Percentiles rank a stretch among this genome's conserved stretches.
These are phyloP conservation scores for Mycocentrospora acerina DNA, from an alignment of 2,329 filamentous ascomycete genomes.

Conservation along the genomic window DNA sequence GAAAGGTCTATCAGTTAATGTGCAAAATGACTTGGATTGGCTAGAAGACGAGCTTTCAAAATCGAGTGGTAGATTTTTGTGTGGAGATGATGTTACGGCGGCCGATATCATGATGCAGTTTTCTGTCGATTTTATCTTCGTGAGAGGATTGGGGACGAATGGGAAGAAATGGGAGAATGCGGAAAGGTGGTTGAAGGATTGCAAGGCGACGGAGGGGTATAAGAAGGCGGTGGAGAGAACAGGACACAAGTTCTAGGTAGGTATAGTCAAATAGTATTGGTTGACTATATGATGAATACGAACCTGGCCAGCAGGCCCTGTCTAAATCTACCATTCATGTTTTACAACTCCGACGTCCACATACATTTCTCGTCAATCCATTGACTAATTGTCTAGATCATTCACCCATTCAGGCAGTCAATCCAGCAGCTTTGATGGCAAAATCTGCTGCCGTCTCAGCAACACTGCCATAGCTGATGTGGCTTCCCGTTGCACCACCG, in stretches of 20 bases:
- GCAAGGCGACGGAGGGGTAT: constrained; percentile 39
- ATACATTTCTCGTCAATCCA: background rate
- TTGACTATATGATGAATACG: constrained; percentile 11
- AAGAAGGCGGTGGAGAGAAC: constrained; percentile 46
- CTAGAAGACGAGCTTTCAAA: constrained; percentile 46
- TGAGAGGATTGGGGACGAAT: constrained; percentile 39
- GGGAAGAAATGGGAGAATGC: constrained; percentile 29
- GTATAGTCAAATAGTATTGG: background rate
- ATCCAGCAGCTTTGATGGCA: constrained; percentile 26
- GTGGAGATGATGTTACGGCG: constrained; percentile 45
- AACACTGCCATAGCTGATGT: constrained; percentile 31
- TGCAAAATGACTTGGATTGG: constrained; percentile 50
- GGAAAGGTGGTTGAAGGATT: constrained; percentile 42
- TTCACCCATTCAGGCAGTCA: constrained; percentile 9
- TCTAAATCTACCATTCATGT: no score
- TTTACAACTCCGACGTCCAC: no score
- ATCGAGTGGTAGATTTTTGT: constrained; percentile 43
- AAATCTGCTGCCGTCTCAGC: constrained; percentile 30
- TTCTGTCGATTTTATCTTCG: constrained; percentile 44
- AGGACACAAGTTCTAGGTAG: constrained; percentile 22
- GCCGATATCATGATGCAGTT: constrained; percentile 53
- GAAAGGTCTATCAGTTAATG: constrained; percentile 44
- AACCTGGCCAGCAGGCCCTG: no score
- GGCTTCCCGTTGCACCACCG: constrained; percentile 26
- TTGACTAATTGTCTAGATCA: no score